These are phyloP conservation scores for Rhizopogon vinicolor DNA, from an alignment of 768 basidiomycete genomes.

Conservation along the genomic window DNA sequence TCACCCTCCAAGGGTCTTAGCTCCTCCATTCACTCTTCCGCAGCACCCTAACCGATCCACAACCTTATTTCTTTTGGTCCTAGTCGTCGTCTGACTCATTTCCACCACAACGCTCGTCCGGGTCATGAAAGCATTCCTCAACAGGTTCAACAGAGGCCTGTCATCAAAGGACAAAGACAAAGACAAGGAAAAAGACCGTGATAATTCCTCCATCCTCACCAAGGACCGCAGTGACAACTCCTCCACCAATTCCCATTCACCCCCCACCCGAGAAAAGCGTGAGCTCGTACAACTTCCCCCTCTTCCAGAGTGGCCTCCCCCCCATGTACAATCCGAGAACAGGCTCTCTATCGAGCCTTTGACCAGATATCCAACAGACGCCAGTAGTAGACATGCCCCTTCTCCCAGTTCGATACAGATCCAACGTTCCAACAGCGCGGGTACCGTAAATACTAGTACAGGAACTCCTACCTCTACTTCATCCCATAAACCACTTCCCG, in stretches of 20 bases:
- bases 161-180: conserved; percentile 53
- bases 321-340: conserved; percentile 10
- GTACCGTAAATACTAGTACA: conserved; percentile 28
- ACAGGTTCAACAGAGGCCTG: conserved; percentile 63
- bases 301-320: conserved; percentile 65
- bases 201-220: conserved; percentile 21
- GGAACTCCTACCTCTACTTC: conserved; percentile 42
- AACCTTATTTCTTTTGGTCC: background rate
- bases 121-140: conserved; percentile 81
- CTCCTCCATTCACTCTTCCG: background rate
- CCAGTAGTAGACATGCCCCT: conserved; percentile 11
- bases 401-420: conserved; percentile 16
- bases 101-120: background rate
- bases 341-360: conserved; percentile 4
- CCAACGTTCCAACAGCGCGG: conserved; percentile 22
- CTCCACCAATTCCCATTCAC: conserved; percentile 16
- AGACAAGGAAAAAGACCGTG: conserved; percentile 39
- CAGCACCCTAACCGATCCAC: background rate
- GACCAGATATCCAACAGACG: background rate
- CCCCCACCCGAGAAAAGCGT: conserved; percentile 48
- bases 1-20: conserved; percentile 2
- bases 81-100: background rate
- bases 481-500: conserved; percentile 70
- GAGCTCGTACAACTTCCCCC: conserved; percentile 52
- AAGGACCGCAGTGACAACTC: conserved; percentile 29